phyloP scores from a whole-genome alignment of 1,139 yeast genomes.

The Scheffersomyces lignicola region DNA sequence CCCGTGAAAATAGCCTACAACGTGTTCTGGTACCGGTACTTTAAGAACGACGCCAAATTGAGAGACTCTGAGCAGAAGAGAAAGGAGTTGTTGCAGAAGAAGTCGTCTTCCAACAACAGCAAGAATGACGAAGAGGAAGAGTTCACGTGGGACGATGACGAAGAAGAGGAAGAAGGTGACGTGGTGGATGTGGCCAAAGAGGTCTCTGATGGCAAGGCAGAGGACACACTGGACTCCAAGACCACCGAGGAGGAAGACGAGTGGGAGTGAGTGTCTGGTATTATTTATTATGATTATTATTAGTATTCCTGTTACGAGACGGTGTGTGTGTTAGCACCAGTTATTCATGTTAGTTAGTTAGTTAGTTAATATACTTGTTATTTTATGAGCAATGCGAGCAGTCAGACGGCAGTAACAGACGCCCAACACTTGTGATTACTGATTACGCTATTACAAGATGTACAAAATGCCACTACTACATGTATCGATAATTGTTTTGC shows the following conservation, averaged over 20 bases:
- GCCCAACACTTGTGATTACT: too few species aligned
- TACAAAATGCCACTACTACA: too few species aligned
- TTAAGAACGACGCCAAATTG: constrained; percentile 53
- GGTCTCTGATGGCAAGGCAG: constrained; percentile 2
- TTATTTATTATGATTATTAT: not conserved
- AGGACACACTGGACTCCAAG: constrained; percentile 3
- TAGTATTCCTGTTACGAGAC: too few species aligned
- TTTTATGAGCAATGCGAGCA: too few species aligned
- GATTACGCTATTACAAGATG: too few species aligned
- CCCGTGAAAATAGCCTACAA: constrained; percentile 61
- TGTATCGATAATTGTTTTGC: too few species aligned
- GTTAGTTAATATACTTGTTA: too few species aligned
- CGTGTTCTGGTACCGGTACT: constrained; percentile 78
- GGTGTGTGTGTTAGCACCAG: too few species aligned
- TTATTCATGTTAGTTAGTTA: too few species aligned
- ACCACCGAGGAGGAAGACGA: constrained; percentile 51
- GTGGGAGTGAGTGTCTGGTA: constrained; percentile 48
- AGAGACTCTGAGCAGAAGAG: constrained; percentile 67
- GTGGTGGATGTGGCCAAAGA: constrained; percentile 15
- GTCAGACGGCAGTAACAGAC: too few species aligned
- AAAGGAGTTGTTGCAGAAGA: constrained; percentile 52
- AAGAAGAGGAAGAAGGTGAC: constrained; percentile 46
- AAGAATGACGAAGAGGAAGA: constrained; percentile 38
- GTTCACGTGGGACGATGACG: constrained; percentile 62
- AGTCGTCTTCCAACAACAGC: constrained; percentile 24